Base-by-base conservation (phyloP, 345 rosid genomes). In the Eucalyptus cloeziana region DNA sequence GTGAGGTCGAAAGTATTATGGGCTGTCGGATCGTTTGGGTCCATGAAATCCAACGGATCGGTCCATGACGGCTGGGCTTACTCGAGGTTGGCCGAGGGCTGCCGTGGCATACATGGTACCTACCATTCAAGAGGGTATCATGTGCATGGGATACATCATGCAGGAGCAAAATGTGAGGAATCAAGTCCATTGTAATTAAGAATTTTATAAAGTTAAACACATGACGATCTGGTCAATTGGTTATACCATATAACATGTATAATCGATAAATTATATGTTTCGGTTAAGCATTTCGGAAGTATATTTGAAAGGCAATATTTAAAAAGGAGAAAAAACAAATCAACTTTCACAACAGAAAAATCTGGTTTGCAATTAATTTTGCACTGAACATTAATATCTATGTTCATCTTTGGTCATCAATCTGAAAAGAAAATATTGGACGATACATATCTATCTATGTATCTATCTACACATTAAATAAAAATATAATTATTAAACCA, bases 401-500 rank as follows among this genome's bases (percentile, higher is more conserved):
- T 25, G 62, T 56, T 56, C 62, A 56, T 56, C 62, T 56, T 56
- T 56, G 62, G 62, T 97, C 99, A 71, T 93, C 93, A 52, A 52
- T 52, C 10, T 52, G 58, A 52, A 52, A 52, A 21, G 25, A 52
- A 52, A 52, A 52, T 52, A 21, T 3, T 52, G 58, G 58, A 52
- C 58, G 10, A 52, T 52, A 52, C 58, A 52, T 52, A 0, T 19
- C 56, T 49, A 50, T 50, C 52, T 21, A 52, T 52, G 0, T 52
- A 52, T 52, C 25, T 52, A 52, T 1, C 10, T 52, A 52, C 2
- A 19, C 58, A 52, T 8, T 4, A 52, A 52, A 52, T 52, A 52
- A 52, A 52, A 52, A 52, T 52, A 52, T 52, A 21, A 52, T 52
- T 8, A 52, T 52, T 52, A 52, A 52, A 52, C 0, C 58, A 52